These are phyloP conservation scores for Colletotrichum nymphaeae DNA, from an alignment of 2,329 filamentous ascomycete species.

Conservation along the genomic window DNA sequence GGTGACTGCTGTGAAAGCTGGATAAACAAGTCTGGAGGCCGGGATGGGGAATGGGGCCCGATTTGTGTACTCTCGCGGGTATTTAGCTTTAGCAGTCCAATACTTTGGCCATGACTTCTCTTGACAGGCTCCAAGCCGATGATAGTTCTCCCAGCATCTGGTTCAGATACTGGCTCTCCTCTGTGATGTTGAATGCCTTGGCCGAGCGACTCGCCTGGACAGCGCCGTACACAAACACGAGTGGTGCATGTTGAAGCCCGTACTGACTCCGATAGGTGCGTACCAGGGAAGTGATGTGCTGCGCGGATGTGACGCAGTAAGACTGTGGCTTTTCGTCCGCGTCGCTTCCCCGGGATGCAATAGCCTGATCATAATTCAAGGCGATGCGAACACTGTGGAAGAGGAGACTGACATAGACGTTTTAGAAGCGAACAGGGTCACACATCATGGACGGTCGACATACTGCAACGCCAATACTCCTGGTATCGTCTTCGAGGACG, in stretches of 20 bases:
- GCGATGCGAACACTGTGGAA: slow-evolving; percentile 41
- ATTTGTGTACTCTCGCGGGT: neutral
- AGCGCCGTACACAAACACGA: slow-evolving; percentile 40
- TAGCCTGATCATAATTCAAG: slow-evolving; percentile 39
- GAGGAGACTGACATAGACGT: slow-evolving; percentile 1
- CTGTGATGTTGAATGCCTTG: slow-evolving; percentile 7
- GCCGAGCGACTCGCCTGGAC: slow-evolving; percentile 38
- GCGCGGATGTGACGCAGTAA: slow-evolving; percentile 38
- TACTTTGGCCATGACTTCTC: neutral
- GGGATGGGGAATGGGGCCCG: neutral
- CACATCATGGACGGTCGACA: neutral
- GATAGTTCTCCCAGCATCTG: slow-evolving; percentile 14
- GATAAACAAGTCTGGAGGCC: neutral
- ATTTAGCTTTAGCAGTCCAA: slow-evolving; percentile 5
- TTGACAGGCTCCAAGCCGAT: slow-evolving; percentile 2
- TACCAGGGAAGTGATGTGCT: slow-evolving; percentile 38
- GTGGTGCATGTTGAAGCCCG: slow-evolving; percentile 37
- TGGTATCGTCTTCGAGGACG: slow-evolving; percentile 26
- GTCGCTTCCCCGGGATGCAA: neutral
- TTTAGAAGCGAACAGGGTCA: no score
- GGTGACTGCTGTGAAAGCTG: neutral
- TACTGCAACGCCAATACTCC: slow-evolving; percentile 40
- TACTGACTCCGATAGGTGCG: slow-evolving; percentile 39
- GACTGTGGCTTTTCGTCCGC: slow-evolving; percentile 13
- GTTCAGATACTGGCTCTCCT: slow-evolving; percentile 6